Percentiles rank a stretch among this genome's conserved stretches.
Conservation (phyloP, 2,329 filamentous ascomycete species). For the Penicillium olsonii region DNA sequence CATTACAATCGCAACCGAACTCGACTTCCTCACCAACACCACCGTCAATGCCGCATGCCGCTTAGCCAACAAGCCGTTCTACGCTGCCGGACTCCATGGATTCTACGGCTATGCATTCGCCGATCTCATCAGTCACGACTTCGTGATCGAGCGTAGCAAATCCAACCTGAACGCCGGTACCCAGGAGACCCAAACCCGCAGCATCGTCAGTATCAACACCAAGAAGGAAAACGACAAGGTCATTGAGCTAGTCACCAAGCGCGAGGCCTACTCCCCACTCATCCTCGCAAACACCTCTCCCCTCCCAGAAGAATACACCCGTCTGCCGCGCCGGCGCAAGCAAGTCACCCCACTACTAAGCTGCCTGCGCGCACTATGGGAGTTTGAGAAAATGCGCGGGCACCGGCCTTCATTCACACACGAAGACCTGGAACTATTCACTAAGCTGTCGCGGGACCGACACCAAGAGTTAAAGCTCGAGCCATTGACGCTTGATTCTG, state of each 20-base stretch:
- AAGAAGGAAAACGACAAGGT: slow-evolving; percentile 70
- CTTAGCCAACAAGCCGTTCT: slow-evolving; percentile 76
- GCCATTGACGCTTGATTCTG: slow-evolving; percentile 64
- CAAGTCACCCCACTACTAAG: slow-evolving; percentile 82
- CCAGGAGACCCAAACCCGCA: slow-evolving; percentile 75
- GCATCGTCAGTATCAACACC: slow-evolving; percentile 69
- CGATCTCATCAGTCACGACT: slow-evolving; percentile 88
- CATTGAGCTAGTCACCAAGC: slow-evolving; percentile 86
- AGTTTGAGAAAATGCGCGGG: slow-evolving; percentile 67
- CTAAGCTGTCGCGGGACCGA: slow-evolving; percentile 72
- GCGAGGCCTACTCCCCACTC: slow-evolving; percentile 86
- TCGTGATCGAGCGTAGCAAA: slow-evolving; percentile 80
- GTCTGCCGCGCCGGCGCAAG: slow-evolving; percentile 66
- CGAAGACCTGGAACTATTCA: slow-evolving; percentile 74
- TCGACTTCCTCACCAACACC: slow-evolving; percentile 72
- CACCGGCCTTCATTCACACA: slow-evolving; percentile 58
- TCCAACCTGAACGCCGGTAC: slow-evolving; percentile 69
- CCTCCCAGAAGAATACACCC: slow-evolving; percentile 70
- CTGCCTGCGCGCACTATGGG: slow-evolving; percentile 87
- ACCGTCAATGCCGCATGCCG: slow-evolving; percentile 85
- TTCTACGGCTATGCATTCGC: slow-evolving; percentile 95
- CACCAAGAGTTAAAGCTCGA: slow-evolving; percentile 74
- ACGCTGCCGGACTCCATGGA: slow-evolving; percentile 83
- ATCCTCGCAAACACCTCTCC: slow-evolving; percentile 79
- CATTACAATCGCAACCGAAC: slow-evolving; percentile 85